Evolutionary conservation across 495 filamentous ascomycete species (phyloP).

Genomic region (Astrocystis sublimbata): DNA sequence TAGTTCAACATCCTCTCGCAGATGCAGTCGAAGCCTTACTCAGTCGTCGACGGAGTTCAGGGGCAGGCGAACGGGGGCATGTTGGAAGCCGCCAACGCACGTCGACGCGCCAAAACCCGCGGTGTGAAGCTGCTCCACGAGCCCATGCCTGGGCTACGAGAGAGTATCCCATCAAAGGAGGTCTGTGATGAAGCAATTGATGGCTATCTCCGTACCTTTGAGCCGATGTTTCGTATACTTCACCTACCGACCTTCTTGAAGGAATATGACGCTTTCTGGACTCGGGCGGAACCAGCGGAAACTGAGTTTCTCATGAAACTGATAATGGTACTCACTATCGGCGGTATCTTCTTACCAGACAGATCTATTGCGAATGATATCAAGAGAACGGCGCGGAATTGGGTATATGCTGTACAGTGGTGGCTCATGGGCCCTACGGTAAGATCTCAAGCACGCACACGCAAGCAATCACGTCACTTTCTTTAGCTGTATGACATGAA

Average conservation of each 20-base stretch:
- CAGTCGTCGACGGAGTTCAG: slow-evolving; percentile 5
- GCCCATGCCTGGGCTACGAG: slow-evolving; percentile 5
- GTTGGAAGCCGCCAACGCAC: slow-evolving; percentile 10
- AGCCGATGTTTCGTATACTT: slow-evolving; percentile 15
- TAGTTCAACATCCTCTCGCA: slow-evolving; percentile 12
- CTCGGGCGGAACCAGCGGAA: neutral
- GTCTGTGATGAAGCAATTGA: slow-evolving; percentile 13
- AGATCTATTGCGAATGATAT: slow-evolving; percentile 8
- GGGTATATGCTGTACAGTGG: slow-evolving; percentile 19
- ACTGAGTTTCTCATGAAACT: slow-evolving; percentile 15
- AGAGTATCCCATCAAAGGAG: neutral
- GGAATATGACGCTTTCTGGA: slow-evolving; percentile 11
- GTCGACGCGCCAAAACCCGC: slow-evolving; percentile 9
- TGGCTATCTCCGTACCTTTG: slow-evolving; percentile 15
- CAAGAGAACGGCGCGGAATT: slow-evolving; percentile 4
- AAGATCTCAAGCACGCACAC: neutral
- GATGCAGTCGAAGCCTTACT: slow-evolving; percentile 11
- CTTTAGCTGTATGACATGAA: neutral
- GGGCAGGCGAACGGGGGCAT: neutral
- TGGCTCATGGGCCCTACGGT: slow-evolving; percentile 14
- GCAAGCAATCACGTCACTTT: neutral
- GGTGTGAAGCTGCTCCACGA: neutral
- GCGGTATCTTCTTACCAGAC: slow-evolving; percentile 1
- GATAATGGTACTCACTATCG: slow-evolving; percentile 6
- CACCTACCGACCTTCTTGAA: slow-evolving; percentile 7